phyloP scores from a whole-genome alignment of 352 stramenopile genomes.

The Phytophthora chlamydospora region DNA sequence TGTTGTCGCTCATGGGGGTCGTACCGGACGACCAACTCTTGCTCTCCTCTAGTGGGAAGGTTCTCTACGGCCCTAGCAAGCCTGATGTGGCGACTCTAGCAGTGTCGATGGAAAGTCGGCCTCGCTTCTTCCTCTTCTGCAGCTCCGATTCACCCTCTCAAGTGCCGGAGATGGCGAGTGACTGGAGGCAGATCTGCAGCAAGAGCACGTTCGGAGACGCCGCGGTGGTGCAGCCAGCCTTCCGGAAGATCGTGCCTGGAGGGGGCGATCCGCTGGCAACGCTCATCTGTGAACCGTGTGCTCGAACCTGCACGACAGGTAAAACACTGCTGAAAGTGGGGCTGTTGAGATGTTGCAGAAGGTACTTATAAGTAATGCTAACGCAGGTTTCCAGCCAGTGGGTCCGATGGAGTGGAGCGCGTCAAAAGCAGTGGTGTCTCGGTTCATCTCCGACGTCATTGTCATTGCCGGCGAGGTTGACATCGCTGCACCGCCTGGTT shows the following conservation, averaged over 20 bases:
- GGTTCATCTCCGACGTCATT: constrained; percentile 71
- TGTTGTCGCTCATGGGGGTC: constrained; percentile 72
- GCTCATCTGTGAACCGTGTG: constrained; percentile 71
- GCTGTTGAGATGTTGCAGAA: neutral
- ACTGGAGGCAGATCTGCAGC: constrained; percentile 73
- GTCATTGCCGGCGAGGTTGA: constrained; percentile 67
- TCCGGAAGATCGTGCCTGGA: constrained; percentile 26
- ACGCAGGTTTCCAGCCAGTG: constrained; percentile 48
- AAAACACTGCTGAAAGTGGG: constrained; percentile 6
- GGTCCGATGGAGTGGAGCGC: constrained; percentile 54
- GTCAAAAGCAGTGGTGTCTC: constrained; percentile 30
- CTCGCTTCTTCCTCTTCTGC: constrained; percentile 54
- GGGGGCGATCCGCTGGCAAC: constrained; percentile 8
- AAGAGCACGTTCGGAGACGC: constrained; percentile 60
- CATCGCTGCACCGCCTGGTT: constrained; percentile 54
- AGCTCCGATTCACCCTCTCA: constrained; percentile 5
- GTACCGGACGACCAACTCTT: constrained; percentile 63
- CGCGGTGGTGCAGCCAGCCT: constrained; percentile 61
- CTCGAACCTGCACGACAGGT: constrained; percentile 71
- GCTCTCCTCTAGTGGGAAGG: constrained; percentile 47
- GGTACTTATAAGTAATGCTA: constrained; percentile 4
- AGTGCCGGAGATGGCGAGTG: constrained; percentile 26
- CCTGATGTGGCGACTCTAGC: constrained; percentile 21
- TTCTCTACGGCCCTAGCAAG: constrained; percentile 41
- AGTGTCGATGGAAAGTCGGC: constrained; percentile 8